phyloP scores from a whole-genome alignment of 2,329 filamentous ascomycete genomes.

The Fusarium sp. region DNA sequence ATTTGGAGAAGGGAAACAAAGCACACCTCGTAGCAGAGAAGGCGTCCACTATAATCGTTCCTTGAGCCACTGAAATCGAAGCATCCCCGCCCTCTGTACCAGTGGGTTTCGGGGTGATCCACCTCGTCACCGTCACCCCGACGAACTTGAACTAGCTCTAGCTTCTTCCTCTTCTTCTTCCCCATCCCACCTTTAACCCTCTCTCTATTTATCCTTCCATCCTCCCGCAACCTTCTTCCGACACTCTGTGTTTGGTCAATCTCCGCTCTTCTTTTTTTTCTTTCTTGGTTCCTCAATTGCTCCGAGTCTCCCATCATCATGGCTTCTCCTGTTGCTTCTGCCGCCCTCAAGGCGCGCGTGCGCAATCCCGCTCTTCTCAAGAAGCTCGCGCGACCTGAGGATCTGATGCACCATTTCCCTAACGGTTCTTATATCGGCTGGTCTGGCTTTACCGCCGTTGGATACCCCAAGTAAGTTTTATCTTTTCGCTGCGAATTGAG shows the following conservation, averaged over 20 bases:
- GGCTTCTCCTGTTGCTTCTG: conserved; percentile 71
- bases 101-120: conserved; percentile 32
- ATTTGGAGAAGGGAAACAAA: conserved; percentile 35
- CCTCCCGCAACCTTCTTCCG: background rate
- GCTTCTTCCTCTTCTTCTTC: conserved; percentile 27
- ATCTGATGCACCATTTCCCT: conserved; percentile 84
- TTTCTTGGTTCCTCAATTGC: conserved; percentile 6
- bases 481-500: background rate
- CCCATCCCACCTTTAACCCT: conserved; percentile 12
- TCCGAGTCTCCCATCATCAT: conserved; percentile 49
- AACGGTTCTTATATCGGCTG: conserved; percentile 89
- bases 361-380: conserved; percentile 81
- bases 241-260: conserved; percentile 29
- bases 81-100: conserved; percentile 22
- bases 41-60: conserved; percentile 27
- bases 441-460: conserved; percentile 91
- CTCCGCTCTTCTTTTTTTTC: conserved; percentile 35
- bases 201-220: conserved; percentile 33
- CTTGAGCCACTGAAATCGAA: conserved; percentile 15
- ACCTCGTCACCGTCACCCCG: conserved; percentile 41
- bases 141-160: conserved; percentile 35
- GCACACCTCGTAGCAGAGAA: background rate
- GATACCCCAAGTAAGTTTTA: conserved; percentile 77
- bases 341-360: conserved; percentile 80
- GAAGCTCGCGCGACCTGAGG: conserved; percentile 83